These are phyloP conservation scores for Coffea canephora DNA, from an alignment of 257 asterid species.

Conservation along the genomic window DNA sequence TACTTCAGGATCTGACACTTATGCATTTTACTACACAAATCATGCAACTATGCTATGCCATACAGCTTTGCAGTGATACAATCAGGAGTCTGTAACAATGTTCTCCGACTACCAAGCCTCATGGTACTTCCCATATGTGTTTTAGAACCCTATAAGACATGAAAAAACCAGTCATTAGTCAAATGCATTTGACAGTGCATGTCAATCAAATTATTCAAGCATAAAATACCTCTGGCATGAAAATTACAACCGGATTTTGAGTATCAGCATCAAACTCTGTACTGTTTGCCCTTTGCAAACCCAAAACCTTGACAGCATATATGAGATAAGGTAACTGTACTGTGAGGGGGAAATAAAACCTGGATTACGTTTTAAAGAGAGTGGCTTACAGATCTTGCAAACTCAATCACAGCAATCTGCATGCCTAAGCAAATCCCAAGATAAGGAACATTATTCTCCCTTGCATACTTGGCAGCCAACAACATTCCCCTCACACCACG, in stretches of 20 bases:
- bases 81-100: slow-evolving; percentile 74
- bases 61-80: slow-evolving; percentile 91
- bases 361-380: slow-evolving; percentile 5
- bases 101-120: slow-evolving; percentile 95
- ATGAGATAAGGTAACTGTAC: slow-evolving; percentile 10
- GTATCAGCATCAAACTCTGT: slow-evolving; percentile 73
- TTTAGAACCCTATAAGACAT: slow-evolving; percentile 64
- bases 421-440: slow-evolving; percentile 98
- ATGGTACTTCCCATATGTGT: slow-evolving; percentile 98
- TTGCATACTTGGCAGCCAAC: slow-evolving; percentile 93
- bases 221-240: slow-evolving; percentile 92
- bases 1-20: not conserved
- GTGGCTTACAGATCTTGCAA: slow-evolving; percentile 76
- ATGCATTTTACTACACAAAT: not conserved
- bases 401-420: slow-evolving; percentile 96
- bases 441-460: slow-evolving; percentile 83
- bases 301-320: slow-evolving; percentile 51
- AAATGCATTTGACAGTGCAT: slow-evolving; percentile 12
- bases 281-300: slow-evolving; percentile 74
- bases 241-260: slow-evolving; percentile 73
- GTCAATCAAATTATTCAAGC: slow-evolving; percentile 2
- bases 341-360: slow-evolving; percentile 2
- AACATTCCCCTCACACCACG: slow-evolving; percentile 97
- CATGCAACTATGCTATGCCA: slow-evolving; percentile 19
- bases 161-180: slow-evolving; percentile 15